Conservation (phyloP, 2,329 filamentous ascomycete genomes). For the Xylariaceae sp. region DNA sequence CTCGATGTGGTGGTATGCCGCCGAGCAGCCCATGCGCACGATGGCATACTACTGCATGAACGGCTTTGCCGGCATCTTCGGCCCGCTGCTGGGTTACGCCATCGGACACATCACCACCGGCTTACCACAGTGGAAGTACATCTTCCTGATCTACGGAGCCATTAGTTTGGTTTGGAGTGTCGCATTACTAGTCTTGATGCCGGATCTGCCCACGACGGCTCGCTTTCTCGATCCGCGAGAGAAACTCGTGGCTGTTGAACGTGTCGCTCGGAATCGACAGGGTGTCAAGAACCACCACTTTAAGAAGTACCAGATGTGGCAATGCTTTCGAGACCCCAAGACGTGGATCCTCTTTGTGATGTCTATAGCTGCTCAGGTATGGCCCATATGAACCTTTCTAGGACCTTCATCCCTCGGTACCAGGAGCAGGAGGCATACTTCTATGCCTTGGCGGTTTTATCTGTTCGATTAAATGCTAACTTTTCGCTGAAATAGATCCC, state of each 20-base stretch:
- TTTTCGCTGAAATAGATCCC: constrained; percentile 38
- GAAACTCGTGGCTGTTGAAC: constrained; percentile 27
- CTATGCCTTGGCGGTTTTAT: no score
- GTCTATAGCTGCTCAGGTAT: constrained; percentile 46
- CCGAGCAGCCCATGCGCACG: constrained; percentile 29
- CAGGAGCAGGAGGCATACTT: neutral
- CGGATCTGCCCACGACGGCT: constrained; percentile 29
- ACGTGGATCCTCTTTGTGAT: constrained; percentile 55
- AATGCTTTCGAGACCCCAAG: constrained; percentile 48
- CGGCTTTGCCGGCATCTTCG: constrained; percentile 28
- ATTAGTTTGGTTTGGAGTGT: constrained; percentile 27
- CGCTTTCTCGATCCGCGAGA: constrained; percentile 26
- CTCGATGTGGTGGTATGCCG: constrained; percentile 30
- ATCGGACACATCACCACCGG: constrained; percentile 31
- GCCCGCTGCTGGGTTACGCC: constrained; percentile 31
- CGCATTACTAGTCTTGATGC: constrained; percentile 27
- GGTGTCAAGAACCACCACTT: constrained; percentile 38
- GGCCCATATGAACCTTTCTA: neutral
- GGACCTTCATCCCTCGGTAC: neutral
- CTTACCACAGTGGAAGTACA: constrained; percentile 31
- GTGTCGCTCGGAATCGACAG: constrained; percentile 28
- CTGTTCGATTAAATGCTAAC: neutral
- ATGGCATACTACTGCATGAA: constrained; percentile 30
- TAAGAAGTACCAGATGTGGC: constrained; percentile 44
- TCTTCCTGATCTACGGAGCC: constrained; percentile 31